Evolutionary conservation across 2,329 filamentous ascomycete genomes (phyloP), one percentile per base, ranked within the genome.

Genomic region (Fusarium dimerum): DNA sequence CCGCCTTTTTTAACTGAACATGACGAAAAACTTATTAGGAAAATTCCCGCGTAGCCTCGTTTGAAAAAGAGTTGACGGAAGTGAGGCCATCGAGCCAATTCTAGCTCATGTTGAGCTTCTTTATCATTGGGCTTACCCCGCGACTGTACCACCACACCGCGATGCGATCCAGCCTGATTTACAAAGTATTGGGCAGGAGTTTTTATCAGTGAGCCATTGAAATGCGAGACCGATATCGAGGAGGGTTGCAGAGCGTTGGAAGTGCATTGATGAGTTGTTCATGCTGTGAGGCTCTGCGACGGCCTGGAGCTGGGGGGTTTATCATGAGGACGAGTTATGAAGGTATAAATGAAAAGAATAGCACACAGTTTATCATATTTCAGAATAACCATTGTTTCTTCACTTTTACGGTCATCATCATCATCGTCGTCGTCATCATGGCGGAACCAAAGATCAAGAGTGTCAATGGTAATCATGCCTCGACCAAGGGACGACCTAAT

Each of bases 211-310:
- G 38, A 40, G 29, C 52, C 61, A 63, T 45, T 62, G 45, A 47
- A 51, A 50, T 49, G 44, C 34, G 43, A 46, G 40, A 40, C 52
- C 17, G 52, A 60, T 20, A 40, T 18, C 26, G 55, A 54, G 61
- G 54, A 46, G 51, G 44, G 51, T 47, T 38, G 60, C 51, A 43
- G 57, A 57, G 54, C 53, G 46, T 56, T 36, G 45, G 45, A 47
- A 45, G 56, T 61, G 62, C 53, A 57, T 52, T 64, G 61, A 66
- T 66, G 63, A 55, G 63, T 65, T 66, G 63, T 57, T 56, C 52
- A 26, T 26, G 20, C 7, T 26, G 20, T 65, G 63, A 59, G 63
- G 63, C 63, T 66, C 63, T 58, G 56, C 51, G 47, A 46, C 40
- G 56, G 52, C 53, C 47, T 60, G 45, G 54, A 52, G 53, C 55